These are phyloP conservation scores for Pleodorina starrii DNA, from an alignment of 139 green algal species.

Conservation along the genomic window DNA sequence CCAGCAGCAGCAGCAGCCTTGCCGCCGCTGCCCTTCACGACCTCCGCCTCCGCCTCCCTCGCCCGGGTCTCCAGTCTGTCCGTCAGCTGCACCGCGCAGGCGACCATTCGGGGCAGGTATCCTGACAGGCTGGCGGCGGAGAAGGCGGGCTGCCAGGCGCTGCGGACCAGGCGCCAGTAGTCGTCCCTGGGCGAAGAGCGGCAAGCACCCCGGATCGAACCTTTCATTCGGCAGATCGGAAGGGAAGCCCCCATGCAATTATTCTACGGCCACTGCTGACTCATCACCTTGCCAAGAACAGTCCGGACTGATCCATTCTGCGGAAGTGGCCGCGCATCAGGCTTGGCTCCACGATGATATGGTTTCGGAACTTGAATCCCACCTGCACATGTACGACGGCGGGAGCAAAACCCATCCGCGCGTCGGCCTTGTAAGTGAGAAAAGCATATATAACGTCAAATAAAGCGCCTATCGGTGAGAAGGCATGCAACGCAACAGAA, in stretches of 20 bases:
- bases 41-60: neutral
- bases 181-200: slow-evolving; percentile 19
- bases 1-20: slow-evolving; percentile 38
- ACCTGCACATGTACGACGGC: neutral
- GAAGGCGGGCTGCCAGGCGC: slow-evolving; percentile 71
- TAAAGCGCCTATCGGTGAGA: too few species aligned
- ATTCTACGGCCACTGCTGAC: neutral
- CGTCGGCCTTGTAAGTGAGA: too few species aligned
- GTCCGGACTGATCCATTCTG: neutral
- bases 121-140: slow-evolving; percentile 51
- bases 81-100: slow-evolving; percentile 54
- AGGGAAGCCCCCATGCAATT: too few species aligned
- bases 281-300: neutral
- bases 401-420: too few species aligned
- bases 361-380: neutral
- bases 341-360: neutral
- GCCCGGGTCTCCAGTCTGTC: slow-evolving; percentile 32
- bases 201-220: too few species aligned
- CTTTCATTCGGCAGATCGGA: too few species aligned
- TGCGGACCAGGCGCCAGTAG: slow-evolving; percentile 57
- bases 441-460: too few species aligned
- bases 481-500: too few species aligned
- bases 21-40: neutral
- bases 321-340: neutral
- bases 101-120: slow-evolving; percentile 67